Evolutionary conservation across 2,329 filamentous ascomycete species (phyloP).

Genomic region (Myriosclerotinia scirpicola): DNA sequence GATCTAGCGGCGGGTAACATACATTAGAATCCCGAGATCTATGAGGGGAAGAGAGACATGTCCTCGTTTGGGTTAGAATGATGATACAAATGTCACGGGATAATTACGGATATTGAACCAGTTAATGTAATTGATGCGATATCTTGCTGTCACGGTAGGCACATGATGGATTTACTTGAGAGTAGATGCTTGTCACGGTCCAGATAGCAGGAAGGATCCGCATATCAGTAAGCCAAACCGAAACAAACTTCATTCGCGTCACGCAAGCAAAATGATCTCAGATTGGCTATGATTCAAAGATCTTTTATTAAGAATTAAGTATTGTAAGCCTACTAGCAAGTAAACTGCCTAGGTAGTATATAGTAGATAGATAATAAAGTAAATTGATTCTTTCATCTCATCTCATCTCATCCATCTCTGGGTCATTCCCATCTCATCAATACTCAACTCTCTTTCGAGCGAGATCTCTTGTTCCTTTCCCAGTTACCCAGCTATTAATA

Average conservation of each 20-base stretch:
- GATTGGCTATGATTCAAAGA: not conserved
- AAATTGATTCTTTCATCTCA: constrained; percentile 17
- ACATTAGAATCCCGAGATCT: not conserved
- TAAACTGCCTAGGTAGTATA: not conserved
- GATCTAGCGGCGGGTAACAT: not conserved
- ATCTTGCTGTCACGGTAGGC: not conserved
- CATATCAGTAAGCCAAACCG: not conserved
- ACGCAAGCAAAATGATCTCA: not conserved
- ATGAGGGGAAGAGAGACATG: not conserved
- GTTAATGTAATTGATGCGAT: not conserved
- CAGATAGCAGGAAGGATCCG: not conserved
- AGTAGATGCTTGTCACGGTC: constrained; percentile 5
- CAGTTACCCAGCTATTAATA: constrained; percentile 15
- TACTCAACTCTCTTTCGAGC: constrained; percentile 1
- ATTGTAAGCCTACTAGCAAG: not conserved
- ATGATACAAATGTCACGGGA: not conserved
- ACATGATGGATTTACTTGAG: not conserved
- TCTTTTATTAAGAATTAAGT: constrained; percentile 20
- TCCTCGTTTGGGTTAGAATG: not conserved
- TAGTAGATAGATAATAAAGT: constrained; percentile 13
- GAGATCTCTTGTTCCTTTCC: constrained; percentile 7
- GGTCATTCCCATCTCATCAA: constrained; percentile 7
- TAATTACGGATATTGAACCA: not conserved
- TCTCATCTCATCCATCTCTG: constrained; percentile 14
- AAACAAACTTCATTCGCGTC: not conserved